Evolutionary conservation across 108 stramenopile species (phyloP), one percentile per base, ranked within the genome.

Genomic region (Skeletonema costatum): DNA sequence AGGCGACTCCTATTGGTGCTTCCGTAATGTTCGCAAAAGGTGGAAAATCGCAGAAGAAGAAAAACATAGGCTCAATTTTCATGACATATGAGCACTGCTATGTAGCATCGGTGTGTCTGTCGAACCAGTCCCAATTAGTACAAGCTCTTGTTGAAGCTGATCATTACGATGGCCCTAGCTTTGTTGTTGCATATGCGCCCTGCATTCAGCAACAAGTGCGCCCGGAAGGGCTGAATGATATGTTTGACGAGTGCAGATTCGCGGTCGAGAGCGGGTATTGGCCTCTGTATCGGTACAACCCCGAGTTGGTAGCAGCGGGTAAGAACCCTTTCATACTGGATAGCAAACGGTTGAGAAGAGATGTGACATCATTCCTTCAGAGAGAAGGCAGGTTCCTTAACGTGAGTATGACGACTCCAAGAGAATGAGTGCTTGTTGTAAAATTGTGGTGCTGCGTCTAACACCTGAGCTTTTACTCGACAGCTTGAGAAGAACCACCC

Each of bases 71-170:
- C 14, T 80, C 83, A 50, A 89, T 89, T 33, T 89, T 89, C 66
- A 89, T 89, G 88, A 83, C 88, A 33, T 89, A 89, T 64, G 88
- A 89, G 62, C 88, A 89, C 50, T 81, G 86, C n/a, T 89, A 89
- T 65, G 86, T 89, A 31, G 88, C 88, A 33, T 86, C 85, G 4
- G 88, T 89, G 14, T 82, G 81, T 31, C 67, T 89, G 13, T 63
- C 74, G 33, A 87, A 89, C 66, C 86, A 85, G 67, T 51, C 88
- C 14, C 88, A 89, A 63, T 77, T 89, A 12, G 73, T 89, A 7
- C 86, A 89, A 63, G 86, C 88, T 6, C 76, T 89, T 33, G 41
- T 87, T 42, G 88, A 89, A 70, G 88, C 88, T 2, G 88, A 89
- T 70, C 81, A 73, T 13, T 81, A 89, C 58, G 42, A 85, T 66